phyloP scores from a whole-genome alignment of 345 rosid species.

The Arabidopsis arenosa region DNA sequence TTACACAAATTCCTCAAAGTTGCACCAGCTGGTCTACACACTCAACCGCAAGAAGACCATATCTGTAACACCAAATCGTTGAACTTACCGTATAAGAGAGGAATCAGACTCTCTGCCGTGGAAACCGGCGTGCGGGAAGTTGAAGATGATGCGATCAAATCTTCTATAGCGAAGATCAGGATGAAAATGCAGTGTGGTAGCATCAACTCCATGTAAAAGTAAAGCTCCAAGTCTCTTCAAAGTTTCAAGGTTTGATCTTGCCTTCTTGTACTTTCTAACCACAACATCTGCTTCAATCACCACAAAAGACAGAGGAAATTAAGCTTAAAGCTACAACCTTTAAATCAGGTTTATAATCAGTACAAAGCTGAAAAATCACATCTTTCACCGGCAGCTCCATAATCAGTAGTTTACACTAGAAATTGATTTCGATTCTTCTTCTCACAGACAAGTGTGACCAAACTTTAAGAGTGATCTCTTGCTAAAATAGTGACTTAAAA shows the following conservation, averaged over 20 bases:
- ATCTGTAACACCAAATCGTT: not conserved
- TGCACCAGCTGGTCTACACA: not conserved
- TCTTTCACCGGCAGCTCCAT: not conserved
- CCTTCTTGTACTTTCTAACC: conserved; percentile 51
- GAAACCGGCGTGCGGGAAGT: conserved; percentile 77
- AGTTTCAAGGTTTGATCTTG: conserved; percentile 49
- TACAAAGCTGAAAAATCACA: not conserved
- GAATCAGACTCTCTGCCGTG: conserved; percentile 40
- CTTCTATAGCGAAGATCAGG: conserved; percentile 44
- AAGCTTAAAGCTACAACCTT: conserved; percentile 25
- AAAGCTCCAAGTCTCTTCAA: conserved; percentile 52
- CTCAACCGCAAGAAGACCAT: not conserved
- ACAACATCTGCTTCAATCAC: conserved; percentile 46
- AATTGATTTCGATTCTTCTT: not conserved
- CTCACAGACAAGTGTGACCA: not conserved
- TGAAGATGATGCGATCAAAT: conserved; percentile 59
- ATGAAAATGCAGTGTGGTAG: conserved; percentile 51
- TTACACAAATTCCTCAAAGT: not conserved
- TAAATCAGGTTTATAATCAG: not conserved
- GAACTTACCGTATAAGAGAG: conserved; percentile 47
- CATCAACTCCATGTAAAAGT: conserved; percentile 59
- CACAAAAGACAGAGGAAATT: conserved; percentile 18
- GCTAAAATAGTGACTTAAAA: not conserved
- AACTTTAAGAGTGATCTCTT: not conserved
- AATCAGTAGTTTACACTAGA: not conserved